phyloP scores from a whole-genome alignment of 345 rosid genomes.

The Dovyalis caffra region DNA sequence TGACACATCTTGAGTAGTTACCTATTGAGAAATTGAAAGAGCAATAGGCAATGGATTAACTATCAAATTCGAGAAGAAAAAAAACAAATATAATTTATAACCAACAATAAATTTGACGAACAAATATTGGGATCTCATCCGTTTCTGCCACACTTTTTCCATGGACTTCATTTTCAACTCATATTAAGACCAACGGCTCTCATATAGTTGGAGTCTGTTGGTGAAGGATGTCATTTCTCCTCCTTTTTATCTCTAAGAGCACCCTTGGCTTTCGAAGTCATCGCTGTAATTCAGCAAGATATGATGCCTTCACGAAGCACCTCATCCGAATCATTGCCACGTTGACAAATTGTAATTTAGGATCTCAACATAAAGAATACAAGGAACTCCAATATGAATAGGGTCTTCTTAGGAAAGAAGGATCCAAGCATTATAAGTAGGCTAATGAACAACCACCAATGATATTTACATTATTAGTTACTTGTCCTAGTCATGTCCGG shows the following conservation, averaged over 20 bases:
- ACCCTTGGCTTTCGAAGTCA: conserved; percentile 88
- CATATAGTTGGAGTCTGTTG: conserved; percentile 94
- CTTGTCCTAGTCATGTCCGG: too few species aligned
- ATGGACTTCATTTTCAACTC: conserved; percentile 97
- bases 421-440: not conserved
- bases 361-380: conserved; percentile 2
- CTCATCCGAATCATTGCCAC: conserved; percentile 72
- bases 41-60: too few species aligned
- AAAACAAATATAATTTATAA: too few species aligned
- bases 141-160: conserved; percentile 99
- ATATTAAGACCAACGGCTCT: conserved; percentile 93
- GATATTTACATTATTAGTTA: too few species aligned
- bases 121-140: conserved; percentile 95
- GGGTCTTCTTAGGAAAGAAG: conserved; percentile 1
- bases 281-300: conserved; percentile 86
- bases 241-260: conserved; percentile 86
- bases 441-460: too few species aligned
- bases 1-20: too few species aligned
- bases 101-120: too few species aligned
- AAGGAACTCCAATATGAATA: not conserved
- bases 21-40: too few species aligned
- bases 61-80: too few species aligned
- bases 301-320: conserved; percentile 85
- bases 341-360: conserved; percentile 13
- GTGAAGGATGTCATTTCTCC: conserved; percentile 88